phyloP scores from a whole-genome alignment of 352 stramenopile species.

The Pythium biforme region DNA sequence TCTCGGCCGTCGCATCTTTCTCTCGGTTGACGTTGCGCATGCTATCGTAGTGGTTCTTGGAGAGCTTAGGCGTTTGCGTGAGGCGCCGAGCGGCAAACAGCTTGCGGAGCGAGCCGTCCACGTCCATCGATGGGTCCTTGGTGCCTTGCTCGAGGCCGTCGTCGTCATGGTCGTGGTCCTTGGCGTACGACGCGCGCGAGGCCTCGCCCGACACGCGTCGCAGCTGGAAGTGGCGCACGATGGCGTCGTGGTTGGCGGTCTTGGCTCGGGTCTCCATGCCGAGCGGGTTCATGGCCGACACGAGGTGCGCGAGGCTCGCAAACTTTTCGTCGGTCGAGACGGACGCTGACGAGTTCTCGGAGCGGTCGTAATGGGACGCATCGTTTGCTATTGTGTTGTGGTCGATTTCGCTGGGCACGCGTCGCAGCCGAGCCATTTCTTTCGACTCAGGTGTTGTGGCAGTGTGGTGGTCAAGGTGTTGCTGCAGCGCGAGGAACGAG shows the following conservation, averaged over 20 bases:
- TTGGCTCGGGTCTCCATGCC: constrained; percentile 15
- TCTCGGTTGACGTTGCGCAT: background rate
- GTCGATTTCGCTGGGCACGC: constrained; percentile 16
- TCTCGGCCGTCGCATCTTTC: background rate
- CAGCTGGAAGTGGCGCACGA: constrained; percentile 28
- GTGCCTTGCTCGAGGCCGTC: background rate
- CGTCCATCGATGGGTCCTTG: background rate
- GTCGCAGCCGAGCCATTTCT: background rate
- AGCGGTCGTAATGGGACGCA: constrained; percentile 14
- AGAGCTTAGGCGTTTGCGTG: constrained; percentile 2
- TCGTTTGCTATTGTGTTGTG: background rate
- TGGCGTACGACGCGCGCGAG: constrained; percentile 13
- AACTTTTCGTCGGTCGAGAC: constrained; percentile 14
- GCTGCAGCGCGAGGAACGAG: background rate
- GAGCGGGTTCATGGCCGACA: constrained; percentile 9
- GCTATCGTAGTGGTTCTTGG: constrained; percentile 14
- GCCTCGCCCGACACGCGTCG: constrained; percentile 15
- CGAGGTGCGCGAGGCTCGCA: constrained; percentile 19
- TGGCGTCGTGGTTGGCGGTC: constrained; percentile 25
- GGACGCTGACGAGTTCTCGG: constrained; percentile 14
- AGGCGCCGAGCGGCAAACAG: constrained; percentile 16
- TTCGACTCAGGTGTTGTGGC: too few species aligned
- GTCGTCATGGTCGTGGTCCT: background rate
- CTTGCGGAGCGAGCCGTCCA: constrained; percentile 10
- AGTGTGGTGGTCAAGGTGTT: background rate